Base-by-base conservation (phyloP, 768 basidiomycete species). In the Rhodotorula sphaerocarpa region DNA sequence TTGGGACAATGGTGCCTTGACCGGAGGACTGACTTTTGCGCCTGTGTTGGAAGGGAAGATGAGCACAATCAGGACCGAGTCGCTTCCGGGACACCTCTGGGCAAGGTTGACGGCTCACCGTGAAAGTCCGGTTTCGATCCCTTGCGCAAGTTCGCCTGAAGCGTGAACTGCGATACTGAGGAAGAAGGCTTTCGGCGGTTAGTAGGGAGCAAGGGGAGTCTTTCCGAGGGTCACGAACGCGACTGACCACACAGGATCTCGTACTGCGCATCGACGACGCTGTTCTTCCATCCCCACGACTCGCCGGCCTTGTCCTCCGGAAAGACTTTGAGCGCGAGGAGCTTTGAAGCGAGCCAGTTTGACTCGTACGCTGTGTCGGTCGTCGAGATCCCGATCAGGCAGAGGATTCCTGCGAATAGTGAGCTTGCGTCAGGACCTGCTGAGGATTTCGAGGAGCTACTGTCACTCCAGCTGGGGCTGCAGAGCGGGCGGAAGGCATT, bases 81-180 rank as follows among this genome's bases (percentile, higher is more conserved):
- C n/a, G n/a, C n/a, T n/a, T n/a, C n/a, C n/a, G 10, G 30, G 3
- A 9, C 41, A 42, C 27, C 27, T 12, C 5, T 21, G 45, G 21
- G 18, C n/a, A 4, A 28, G 20, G 20, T 15, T 34, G 61, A 65
- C 92, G 95, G 95, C 2, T 92, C 91, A 33, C 81, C 82, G 76
- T 96, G 93, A 72, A 96, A 99, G 75, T 96, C 92, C 11, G 88
- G 88, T 72, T 91, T 90, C 73, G 45, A 31, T 0, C 90, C 92
- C 75, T 95, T 95, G 55, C 80, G 79, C 23, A 89, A 90, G 62
- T 86, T 86, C 23, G 91, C 92, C 72, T 91, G 76, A 21, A 99
- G 79, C 1, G 93, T 96, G 75, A 97, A 99, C 69, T 99, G 93
- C 1, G 92, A 96, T n/a, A 97, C 77, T 78, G 59, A n/a, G n/a